Evolutionary conservation across 257 asterid genomes (phyloP), one percentile per base, ranked within the genome.

Genomic region (Plantago major): DNA sequence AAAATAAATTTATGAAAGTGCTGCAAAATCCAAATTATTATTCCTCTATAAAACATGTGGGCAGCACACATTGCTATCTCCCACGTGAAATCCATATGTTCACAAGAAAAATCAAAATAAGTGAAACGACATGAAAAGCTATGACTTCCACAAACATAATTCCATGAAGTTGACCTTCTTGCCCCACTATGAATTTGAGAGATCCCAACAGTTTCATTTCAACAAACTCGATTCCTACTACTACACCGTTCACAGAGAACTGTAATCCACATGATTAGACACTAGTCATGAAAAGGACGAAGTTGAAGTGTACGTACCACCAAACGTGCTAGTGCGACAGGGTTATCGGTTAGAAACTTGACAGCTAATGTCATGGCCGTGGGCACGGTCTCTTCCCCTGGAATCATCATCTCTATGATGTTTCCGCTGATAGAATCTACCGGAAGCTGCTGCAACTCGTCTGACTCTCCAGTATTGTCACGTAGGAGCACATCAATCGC

Each of bases 301-400:
- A 8, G 28, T 51, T 1, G 2, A 38, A 40, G 12, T 42, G 40
- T 6, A 68, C 92, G 38, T 83, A 93, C 99, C 94, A 74, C 72
- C 64, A 93, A 62, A 15, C 67, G 85, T 2, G 78, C 81, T 49
- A 89, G 62, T 8, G 85, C 88, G 10, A 66, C 60, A 12, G 99
- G 96, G 46, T 57, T 81, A 75, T 93, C 96, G 14, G 77, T 59
- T 7, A 93, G 80, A 53, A 77, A 93, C 68, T 93, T 93, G 61
- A 93, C 84, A 4, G 95, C 96, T 10, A 93, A 68, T 7, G 99
- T 89, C 78, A 87, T 82, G 42, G 95, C 78, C 3, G 87, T 89
- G 0, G 99, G 99, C 50, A 93, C 85, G 0, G 95, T 84, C 82
- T 89, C 97, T 63, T 87, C 96, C 1, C 99, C 97, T 0, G 99